Base-by-base conservation (phyloP, 257 asterid species). In the Thymus quinquecostatus region DNA sequence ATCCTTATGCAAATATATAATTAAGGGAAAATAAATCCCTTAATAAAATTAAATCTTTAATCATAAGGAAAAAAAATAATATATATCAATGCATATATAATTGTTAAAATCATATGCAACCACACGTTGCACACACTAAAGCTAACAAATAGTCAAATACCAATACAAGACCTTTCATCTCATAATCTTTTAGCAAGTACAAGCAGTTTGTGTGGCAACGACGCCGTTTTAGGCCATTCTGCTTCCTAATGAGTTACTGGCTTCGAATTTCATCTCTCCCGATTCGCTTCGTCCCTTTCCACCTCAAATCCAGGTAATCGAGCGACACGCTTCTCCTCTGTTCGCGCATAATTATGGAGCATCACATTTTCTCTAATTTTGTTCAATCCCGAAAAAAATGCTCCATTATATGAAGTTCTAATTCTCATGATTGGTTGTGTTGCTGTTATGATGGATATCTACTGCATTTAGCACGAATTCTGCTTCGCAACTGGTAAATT, bases 231-330 rank as follows among this genome's bases (percentile, higher is more conserved):
- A 21, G 21, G 21, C 21, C 51, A 61, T 0, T 40, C 64, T 73
- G 14, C 60, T 59, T 43, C 48, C 79, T 71, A 68, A 83, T 77
- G 91, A 84, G 80, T 66, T 72, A 41, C 56, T 72, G 66, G 41
- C 84, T 79, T 34, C 86, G 63, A 66, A 66, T 30, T 63, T 66
- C 69, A 45, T 10, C 50, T 58, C 61, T 50, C 51, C 79, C 81
- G 28, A 64, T 69, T 65, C 75, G 64, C 74, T 67, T 74, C 59
- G 32, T 61, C 63, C 69, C 81, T 8, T 50, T 61, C 64, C 78
- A 28, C 62, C 61, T 64, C 58, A 57, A 55, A 29, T 58, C 68
- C 79, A 71, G 81, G 82, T 68, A 64, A 65, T 27, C 36, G 1
- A 45, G 3, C 54, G 27, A 21, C 21, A 21, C 59, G 54, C 72